Percentiles rank a stretch among this genome's conserved stretches.
phyloP scores from a whole-genome alignment of 768 basidiomycete genomes.

The Daedaleopsis sinensis region DNA sequence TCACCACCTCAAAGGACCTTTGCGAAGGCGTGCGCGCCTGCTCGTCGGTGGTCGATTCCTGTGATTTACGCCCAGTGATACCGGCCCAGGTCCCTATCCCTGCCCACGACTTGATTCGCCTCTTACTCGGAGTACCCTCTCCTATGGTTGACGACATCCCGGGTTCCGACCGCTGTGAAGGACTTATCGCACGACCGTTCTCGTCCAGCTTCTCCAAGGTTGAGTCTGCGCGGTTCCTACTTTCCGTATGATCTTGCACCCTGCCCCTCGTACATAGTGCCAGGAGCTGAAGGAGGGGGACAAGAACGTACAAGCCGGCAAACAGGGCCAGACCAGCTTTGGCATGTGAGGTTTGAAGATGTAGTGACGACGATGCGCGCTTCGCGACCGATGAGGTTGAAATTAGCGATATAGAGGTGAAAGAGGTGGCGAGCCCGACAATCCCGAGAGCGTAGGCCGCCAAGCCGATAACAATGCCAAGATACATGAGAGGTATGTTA shows the following conservation, averaged over 20 bases:
- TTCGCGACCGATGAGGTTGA: conserved; percentile 29
- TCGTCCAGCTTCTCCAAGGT: conserved; percentile 43
- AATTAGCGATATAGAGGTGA: conserved; percentile 53
- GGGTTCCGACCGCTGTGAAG: conserved; percentile 31
- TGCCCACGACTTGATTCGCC: conserved; percentile 41
- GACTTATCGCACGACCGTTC: conserved; percentile 29
- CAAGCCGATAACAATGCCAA: conserved; percentile 44
- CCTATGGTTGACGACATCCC: not conserved
- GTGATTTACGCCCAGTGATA: conserved; percentile 40
- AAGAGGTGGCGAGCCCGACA: conserved; percentile 61
- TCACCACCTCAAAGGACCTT: conserved; percentile 52
- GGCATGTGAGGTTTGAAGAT: conserved; percentile 65
- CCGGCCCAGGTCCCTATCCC: conserved; percentile 40
- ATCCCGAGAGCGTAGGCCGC: conserved; percentile 62
- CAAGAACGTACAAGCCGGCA: conserved; percentile 55
- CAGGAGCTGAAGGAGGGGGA: conserved; percentile 45
- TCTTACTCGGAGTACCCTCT: not conserved
- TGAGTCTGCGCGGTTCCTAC: conserved; percentile 38
- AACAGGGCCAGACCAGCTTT: conserved; percentile 68
- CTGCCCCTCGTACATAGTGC: conserved; percentile 25
- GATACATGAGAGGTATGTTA: conserved; percentile 33
- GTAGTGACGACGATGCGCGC: conserved; percentile 34
- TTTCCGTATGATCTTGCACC: conserved; percentile 10
- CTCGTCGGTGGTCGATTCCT: conserved; percentile 37
- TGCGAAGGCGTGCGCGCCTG: conserved; percentile 37